These are phyloP conservation scores for Ophiostoma angusticollis DNA, from an alignment of 2,329 filamentous ascomycete species.

Conservation along the genomic window DNA sequence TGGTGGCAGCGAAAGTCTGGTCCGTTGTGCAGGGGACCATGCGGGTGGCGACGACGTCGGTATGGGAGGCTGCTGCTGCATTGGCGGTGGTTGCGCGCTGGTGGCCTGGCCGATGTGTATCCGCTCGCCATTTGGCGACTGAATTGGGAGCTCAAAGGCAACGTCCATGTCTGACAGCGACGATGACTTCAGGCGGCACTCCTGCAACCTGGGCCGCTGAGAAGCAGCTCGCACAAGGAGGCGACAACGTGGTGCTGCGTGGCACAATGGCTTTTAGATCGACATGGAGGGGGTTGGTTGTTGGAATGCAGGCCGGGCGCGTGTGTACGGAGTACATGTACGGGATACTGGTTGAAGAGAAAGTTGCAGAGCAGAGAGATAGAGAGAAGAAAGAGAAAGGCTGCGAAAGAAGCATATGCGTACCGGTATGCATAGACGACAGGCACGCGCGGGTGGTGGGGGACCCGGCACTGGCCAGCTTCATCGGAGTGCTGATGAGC, in stretches of 20 bases:
- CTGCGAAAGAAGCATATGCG: background rate
- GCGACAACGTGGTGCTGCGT: conserved; percentile 2
- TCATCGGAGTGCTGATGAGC: too few species aligned
- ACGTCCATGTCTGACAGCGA: conserved; percentile 15
- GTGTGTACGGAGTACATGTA: too few species aligned
- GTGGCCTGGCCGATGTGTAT: conserved; percentile 6
- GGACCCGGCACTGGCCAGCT: too few species aligned
- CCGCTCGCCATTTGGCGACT: conserved; percentile 9
- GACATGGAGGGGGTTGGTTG: background rate
- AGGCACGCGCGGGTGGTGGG: too few species aligned
- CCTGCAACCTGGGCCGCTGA: conserved; percentile 1
- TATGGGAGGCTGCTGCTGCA: conserved; percentile 7
- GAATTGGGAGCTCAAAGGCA: conserved; percentile 14
- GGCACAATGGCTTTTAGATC: background rate
- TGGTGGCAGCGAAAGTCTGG: conserved; percentile 5
- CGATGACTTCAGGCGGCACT: background rate
- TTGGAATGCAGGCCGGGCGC: too few species aligned
- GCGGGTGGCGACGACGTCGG: conserved; percentile 3
- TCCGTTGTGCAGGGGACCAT: background rate
- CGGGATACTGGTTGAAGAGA: too few species aligned
- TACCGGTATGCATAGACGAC: too few species aligned
- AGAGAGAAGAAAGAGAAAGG: background rate
- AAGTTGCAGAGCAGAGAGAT: background rate
- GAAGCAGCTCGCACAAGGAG: conserved; percentile 6
- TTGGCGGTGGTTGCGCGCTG: conserved; percentile 2